A percentile compares a stretch with the other conserved stretches of the same genome.
phyloP scores from a whole-genome alignment of 768 basidiomycete genomes.

The Mycena venus region DNA sequence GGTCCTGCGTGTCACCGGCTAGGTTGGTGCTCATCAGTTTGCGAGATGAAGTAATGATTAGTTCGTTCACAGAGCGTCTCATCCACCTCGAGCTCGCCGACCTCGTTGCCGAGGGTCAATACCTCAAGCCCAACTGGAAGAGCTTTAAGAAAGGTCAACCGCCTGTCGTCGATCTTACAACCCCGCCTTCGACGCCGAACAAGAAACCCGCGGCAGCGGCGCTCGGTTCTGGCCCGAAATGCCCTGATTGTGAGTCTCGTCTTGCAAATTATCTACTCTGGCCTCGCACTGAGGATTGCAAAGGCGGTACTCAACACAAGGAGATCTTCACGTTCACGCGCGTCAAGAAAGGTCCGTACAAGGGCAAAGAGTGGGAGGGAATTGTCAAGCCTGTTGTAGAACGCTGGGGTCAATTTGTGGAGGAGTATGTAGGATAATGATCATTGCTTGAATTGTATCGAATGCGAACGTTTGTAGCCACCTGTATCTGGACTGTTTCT shows the following conservation, averaged over 20 bases:
- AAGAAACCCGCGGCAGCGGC: slow-evolving; percentile 37
- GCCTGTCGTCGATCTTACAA: slow-evolving; percentile 33
- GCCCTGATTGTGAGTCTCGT: slow-evolving; percentile 50
- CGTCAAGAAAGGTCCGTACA: slow-evolving; percentile 63
- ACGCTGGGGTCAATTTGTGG: slow-evolving; percentile 82
- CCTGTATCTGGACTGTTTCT: slow-evolving; percentile 2
- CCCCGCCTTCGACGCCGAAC: slow-evolving; percentile 37
- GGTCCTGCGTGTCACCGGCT: slow-evolving; percentile 80
- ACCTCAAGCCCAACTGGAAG: slow-evolving; percentile 68
- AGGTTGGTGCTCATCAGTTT: slow-evolving; percentile 43
- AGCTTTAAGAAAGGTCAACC: slow-evolving; percentile 43
- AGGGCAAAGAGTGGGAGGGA: slow-evolving; percentile 79
- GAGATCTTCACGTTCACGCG: slow-evolving; percentile 85
- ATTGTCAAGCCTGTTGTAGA: slow-evolving; percentile 84
- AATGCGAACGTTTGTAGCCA: slow-evolving; percentile 9
- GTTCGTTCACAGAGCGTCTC: slow-evolving; percentile 65
- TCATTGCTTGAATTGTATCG: not conserved
- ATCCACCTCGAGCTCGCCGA: slow-evolving; percentile 88
- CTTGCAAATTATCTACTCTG: not conserved
- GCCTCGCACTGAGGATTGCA: not conserved
- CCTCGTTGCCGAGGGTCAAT: slow-evolving; percentile 67
- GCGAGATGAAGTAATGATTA: not conserved
- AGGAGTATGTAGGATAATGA: slow-evolving; percentile 51
- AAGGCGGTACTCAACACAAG: slow-evolving; percentile 73
- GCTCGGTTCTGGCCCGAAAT: slow-evolving; percentile 44